Percentiles rank a stretch among this genome's conserved stretches.
phyloP scores from a whole-genome alignment of 2,329 filamentous ascomycete genomes.

The Aspergillus oerlinghausenensis region DNA sequence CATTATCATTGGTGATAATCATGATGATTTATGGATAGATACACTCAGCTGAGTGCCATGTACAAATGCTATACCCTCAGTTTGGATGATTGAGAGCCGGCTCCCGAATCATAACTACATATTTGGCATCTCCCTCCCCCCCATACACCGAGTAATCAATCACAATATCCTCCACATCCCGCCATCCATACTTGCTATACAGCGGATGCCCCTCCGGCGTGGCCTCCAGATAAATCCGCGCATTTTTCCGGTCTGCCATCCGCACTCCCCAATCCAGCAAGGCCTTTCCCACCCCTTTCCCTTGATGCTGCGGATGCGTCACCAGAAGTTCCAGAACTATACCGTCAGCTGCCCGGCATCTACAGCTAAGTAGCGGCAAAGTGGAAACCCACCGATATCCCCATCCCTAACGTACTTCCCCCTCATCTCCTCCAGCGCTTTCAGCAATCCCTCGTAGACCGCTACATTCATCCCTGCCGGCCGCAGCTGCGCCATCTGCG shows the following conservation, averaged over 20 bases:
- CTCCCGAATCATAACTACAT: conserved; percentile 25
- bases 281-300: conserved; percentile 43
- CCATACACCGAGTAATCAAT: conserved; percentile 34
- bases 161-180: conserved; percentile 32
- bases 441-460: conserved; percentile 17
- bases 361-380: too few relatives aligned
- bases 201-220: conserved; percentile 45
- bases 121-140: conserved; percentile 14
- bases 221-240: conserved; percentile 49
- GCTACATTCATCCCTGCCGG: conserved; percentile 44
- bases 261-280: conserved; percentile 48
- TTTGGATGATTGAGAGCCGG: not conserved
- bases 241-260: conserved; percentile 41
- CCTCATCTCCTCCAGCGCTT: conserved; percentile 13
- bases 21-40: too few relatives aligned
- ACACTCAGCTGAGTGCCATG: too few relatives aligned
- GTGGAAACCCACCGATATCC: conserved; percentile 20
- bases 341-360: not conserved
- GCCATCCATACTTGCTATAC: conserved; percentile 49
- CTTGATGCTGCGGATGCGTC: conserved; percentile 41
- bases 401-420: conserved; percentile 15
- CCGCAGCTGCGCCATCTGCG: conserved; percentile 37
- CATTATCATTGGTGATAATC: too few relatives aligned
- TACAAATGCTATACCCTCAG: not conserved
- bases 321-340: conserved; percentile 45